These are phyloP conservation scores for Podospora comata DNA, from an alignment of 495 filamentous ascomycete species.

Conservation along the genomic window DNA sequence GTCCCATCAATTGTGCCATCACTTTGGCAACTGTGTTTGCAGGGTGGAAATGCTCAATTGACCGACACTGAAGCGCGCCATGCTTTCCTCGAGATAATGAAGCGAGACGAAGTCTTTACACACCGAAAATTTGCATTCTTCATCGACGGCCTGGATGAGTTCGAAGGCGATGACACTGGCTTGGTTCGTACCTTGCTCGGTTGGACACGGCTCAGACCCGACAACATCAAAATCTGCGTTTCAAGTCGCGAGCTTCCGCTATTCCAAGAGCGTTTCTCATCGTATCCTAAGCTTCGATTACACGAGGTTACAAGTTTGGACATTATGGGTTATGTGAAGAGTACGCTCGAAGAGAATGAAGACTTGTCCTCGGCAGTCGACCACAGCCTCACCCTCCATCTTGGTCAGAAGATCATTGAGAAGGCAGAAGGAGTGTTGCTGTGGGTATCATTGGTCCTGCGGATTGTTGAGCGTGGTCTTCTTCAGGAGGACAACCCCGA, in stretches of 20 bases:
- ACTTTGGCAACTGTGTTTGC: neutral
- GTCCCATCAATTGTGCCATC: neutral
- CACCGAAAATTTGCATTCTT: neutral
- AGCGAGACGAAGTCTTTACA: neutral
- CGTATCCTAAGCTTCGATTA: neutral
- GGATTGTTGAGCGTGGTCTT: neutral
- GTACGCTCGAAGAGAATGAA: neutral
- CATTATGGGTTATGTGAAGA: neutral
- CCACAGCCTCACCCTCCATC: neutral
- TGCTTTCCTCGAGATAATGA: neutral
- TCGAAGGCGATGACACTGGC: neutral
- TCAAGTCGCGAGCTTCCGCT: neutral
- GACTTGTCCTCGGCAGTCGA: neutral
- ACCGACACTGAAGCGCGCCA: neutral
- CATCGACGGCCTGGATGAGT: neutral
- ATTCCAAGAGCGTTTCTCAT: neutral
- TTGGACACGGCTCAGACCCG: neutral
- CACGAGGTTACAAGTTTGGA: neutral
- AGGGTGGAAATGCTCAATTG: neutral
- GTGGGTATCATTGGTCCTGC: neutral
- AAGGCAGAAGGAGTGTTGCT: neutral
- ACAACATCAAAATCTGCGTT: neutral
- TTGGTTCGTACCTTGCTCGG: neutral
- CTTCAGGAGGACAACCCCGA: neutral
- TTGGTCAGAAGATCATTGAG: neutral